These are phyloP conservation scores for Podaxis carcinomalis DNA, from an alignment of 768 basidiomycete species.

Conservation along the genomic window DNA sequence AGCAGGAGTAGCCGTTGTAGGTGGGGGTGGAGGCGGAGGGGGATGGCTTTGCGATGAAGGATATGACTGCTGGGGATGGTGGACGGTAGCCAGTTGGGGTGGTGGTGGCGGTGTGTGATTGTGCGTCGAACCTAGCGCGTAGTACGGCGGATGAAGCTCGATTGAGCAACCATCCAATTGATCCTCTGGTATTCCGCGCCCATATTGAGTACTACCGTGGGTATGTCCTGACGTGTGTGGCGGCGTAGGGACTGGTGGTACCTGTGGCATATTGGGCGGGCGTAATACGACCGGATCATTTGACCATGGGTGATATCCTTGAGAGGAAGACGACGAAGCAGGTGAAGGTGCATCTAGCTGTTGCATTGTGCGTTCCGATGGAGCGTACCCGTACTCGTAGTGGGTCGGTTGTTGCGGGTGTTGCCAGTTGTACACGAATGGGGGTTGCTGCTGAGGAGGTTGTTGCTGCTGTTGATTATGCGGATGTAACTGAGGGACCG, in stretches of 20 bases:
- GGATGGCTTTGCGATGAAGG: not conserved
- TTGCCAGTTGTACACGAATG: constrained; percentile 6
- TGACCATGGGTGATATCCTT: constrained; percentile 1
- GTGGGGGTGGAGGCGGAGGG: too few species aligned
- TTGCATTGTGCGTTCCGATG: constrained; percentile 1
- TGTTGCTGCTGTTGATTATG: constrained; percentile 10
- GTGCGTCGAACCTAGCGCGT: not conserved
- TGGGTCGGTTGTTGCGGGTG: constrained; percentile 17
- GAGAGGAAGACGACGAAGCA: constrained; percentile 5
- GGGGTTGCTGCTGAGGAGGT: constrained; percentile 4
- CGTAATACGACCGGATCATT: constrained; percentile 8
- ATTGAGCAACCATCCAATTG: not conserved
- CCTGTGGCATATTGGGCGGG: not conserved
- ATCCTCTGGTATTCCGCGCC: not conserved
- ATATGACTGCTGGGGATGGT: not conserved
- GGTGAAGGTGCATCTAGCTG: not conserved
- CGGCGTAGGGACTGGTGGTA: not conserved
- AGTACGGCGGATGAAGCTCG: constrained; percentile 4
- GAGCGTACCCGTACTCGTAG: constrained; percentile 10
- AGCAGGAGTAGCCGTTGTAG: not conserved
- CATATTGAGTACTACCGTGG: not conserved
- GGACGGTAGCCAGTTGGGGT: not conserved
- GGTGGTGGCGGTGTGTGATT: not conserved
- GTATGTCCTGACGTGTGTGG: not conserved
- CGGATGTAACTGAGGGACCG: not conserved